These are phyloP conservation scores for Durotheca rogersii DNA, from an alignment of 495 filamentous ascomycete genomes.

Conservation along the genomic window DNA sequence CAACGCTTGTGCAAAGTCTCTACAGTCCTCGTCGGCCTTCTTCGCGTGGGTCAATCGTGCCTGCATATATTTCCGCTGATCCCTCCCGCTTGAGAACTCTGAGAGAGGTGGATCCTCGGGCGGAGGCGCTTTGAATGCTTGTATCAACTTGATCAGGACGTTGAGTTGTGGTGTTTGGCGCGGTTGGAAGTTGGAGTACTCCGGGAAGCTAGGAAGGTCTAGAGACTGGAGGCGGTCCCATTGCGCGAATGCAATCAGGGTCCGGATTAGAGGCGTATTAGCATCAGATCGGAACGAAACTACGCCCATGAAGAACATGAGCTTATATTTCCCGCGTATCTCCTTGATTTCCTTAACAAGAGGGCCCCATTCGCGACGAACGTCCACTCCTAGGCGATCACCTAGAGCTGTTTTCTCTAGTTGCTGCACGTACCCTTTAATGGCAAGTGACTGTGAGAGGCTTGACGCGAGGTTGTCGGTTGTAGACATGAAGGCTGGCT, in stretches of 20 bases:
- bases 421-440: constrained; percentile 36
- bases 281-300: constrained; percentile 34
- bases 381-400: constrained; percentile 37
- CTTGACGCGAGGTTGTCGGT: constrained; percentile 30
- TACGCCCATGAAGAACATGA: constrained; percentile 26
- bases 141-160: constrained; percentile 33
- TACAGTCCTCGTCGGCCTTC: constrained; percentile 31
- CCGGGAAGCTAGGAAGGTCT: constrained; percentile 22
- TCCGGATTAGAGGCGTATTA: constrained; percentile 32
- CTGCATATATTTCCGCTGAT: constrained; percentile 25
- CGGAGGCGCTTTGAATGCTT: constrained; percentile 17
- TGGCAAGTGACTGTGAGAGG: constrained; percentile 31
- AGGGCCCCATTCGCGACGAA: constrained; percentile 38
- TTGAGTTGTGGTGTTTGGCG: constrained; percentile 28
- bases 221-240: constrained; percentile 30
- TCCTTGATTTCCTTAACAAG: constrained; percentile 35
- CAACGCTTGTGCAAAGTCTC: constrained; percentile 31
- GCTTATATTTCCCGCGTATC: constrained; percentile 8
- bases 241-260: constrained; percentile 35
- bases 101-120: constrained; percentile 22
- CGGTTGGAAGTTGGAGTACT: constrained; percentile 36
- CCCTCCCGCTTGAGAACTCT: constrained; percentile 26
- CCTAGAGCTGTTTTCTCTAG: constrained; percentile 36
- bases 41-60: constrained; percentile 24
- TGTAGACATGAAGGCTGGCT: constrained; percentile 30